These are phyloP conservation scores for Tetrapisispora phaffii DNA, from an alignment of 805 yeast species.

Conservation along the genomic window DNA sequence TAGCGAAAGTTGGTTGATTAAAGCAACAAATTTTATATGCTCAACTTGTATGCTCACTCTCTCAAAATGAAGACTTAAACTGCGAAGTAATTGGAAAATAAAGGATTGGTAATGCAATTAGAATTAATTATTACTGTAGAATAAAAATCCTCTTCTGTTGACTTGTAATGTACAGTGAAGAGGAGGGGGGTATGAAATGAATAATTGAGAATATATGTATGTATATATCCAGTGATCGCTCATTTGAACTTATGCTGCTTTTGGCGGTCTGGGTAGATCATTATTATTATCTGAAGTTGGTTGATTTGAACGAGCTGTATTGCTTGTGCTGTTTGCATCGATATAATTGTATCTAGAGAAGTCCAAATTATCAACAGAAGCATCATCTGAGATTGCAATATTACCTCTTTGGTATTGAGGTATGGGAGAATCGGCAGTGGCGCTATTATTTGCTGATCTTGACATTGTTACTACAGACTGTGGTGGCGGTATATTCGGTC, in stretches of 20 bases:
- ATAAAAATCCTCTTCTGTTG: too few species aligned
- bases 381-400: background rate
- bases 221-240: background rate
- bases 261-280: background rate
- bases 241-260: slow-evolving; percentile 1
- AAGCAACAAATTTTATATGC: too few species aligned
- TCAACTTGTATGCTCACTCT: too few species aligned
- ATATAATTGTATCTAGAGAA: slow-evolving; percentile 10
- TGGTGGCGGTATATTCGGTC: slow-evolving; percentile 1
- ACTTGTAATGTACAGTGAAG: background rate
- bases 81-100: background rate
- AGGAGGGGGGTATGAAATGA: too few species aligned
- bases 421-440: background rate
- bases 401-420: background rate
- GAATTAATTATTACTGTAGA: too few species aligned
- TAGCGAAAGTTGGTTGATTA: too few species aligned
- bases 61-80: too few species aligned
- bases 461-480: background rate
- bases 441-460: background rate
- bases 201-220: background rate
- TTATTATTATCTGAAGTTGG: background rate
- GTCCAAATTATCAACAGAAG: slow-evolving; percentile 3
- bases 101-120: background rate
- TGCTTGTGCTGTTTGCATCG: slow-evolving; percentile 4
- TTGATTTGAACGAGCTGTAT: too few species aligned